phyloP scores from a whole-genome alignment of 495 filamentous ascomycete species.

The Hypomontagnella monticulosa region DNA sequence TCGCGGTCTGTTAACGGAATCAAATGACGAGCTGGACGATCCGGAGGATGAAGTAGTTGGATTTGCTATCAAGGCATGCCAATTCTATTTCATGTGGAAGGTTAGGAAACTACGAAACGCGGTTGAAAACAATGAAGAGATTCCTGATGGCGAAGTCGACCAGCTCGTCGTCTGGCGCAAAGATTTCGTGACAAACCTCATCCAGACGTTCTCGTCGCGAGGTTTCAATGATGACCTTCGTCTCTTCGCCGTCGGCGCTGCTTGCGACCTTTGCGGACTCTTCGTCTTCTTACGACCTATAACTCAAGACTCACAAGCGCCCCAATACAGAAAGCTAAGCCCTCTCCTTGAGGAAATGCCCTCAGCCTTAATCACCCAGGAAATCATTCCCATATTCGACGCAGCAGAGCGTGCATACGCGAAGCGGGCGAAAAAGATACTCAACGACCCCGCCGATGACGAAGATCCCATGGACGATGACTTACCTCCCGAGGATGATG shows the following conservation, averaged over 20 bases:
- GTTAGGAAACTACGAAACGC: slow-evolving; percentile 60
- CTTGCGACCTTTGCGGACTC: slow-evolving; percentile 83
- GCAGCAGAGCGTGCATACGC: slow-evolving; percentile 79
- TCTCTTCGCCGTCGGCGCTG: slow-evolving; percentile 73
- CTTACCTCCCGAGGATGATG: slow-evolving; percentile 67
- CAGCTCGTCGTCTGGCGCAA: slow-evolving; percentile 65
- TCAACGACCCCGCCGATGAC: slow-evolving; percentile 73
- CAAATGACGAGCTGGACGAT: slow-evolving; percentile 70
- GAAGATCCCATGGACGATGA: slow-evolving; percentile 70
- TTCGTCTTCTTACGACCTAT: slow-evolving; percentile 74
- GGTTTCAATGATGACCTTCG: slow-evolving; percentile 78
- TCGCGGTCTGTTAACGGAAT: slow-evolving; percentile 70
- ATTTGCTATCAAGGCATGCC: slow-evolving; percentile 73
- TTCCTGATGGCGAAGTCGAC: slow-evolving; percentile 62
- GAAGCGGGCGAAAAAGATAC: slow-evolving; percentile 68
- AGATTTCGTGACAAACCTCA: slow-evolving; percentile 67
- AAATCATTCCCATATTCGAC: slow-evolving; percentile 77
- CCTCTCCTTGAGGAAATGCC: slow-evolving; percentile 72
- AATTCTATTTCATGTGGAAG: slow-evolving; percentile 98
- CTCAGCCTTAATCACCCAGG: slow-evolving; percentile 60
- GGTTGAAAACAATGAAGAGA: slow-evolving; percentile 54
- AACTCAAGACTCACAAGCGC: slow-evolving; percentile 42
- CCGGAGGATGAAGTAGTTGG: slow-evolving; percentile 79
- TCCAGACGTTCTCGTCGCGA: slow-evolving; percentile 70
- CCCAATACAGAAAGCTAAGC: slow-evolving; percentile 63